phyloP scores from a whole-genome alignment of 2,329 filamentous ascomycete genomes.

The Penicillium crustosum region DNA sequence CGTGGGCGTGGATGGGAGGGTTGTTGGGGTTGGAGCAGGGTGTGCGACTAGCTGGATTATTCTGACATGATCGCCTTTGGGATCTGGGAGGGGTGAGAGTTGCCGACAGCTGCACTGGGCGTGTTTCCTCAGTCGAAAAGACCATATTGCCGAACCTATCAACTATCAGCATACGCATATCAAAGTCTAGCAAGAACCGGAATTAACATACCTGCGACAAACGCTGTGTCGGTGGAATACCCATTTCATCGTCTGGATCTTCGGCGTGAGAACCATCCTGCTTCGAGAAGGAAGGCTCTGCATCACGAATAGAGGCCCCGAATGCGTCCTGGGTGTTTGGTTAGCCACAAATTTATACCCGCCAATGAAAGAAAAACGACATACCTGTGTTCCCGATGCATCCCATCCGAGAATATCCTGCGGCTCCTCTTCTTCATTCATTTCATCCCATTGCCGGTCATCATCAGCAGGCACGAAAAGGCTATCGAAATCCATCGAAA shows the following conservation, averaged over 20 bases:
- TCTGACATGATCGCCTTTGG: conserved; percentile 22
- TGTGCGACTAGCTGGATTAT: conserved; percentile 84
- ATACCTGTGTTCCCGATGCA: conserved; percentile 49
- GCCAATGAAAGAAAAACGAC: neutral
- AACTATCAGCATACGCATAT: conserved; percentile 20
- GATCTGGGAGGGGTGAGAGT: neutral
- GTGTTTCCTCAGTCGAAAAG: conserved; percentile 43
- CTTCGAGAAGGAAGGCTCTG: conserved; percentile 27
- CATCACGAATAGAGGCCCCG: conserved; percentile 37
- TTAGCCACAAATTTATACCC: neutral
- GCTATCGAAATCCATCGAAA: conserved; percentile 52
- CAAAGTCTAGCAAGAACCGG: neutral
- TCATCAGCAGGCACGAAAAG: conserved; percentile 63
- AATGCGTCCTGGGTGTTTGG: conserved; percentile 25
- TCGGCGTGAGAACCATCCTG: conserved; percentile 13
- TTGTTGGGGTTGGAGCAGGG: conserved; percentile 71
- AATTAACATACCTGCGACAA: conserved; percentile 47
- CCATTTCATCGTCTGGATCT: conserved; percentile 36
- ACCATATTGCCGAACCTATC: conserved; percentile 39
- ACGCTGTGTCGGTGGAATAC: conserved; percentile 49
- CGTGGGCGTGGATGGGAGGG: conserved; percentile 44
- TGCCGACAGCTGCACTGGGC: neutral
- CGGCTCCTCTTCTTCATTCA: conserved; percentile 54
- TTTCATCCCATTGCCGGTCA: conserved; percentile 61
- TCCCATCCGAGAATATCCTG: conserved; percentile 65